phyloP scores from a whole-genome alignment of 179 eudicot species.

The Camellia oleifera region DNA sequence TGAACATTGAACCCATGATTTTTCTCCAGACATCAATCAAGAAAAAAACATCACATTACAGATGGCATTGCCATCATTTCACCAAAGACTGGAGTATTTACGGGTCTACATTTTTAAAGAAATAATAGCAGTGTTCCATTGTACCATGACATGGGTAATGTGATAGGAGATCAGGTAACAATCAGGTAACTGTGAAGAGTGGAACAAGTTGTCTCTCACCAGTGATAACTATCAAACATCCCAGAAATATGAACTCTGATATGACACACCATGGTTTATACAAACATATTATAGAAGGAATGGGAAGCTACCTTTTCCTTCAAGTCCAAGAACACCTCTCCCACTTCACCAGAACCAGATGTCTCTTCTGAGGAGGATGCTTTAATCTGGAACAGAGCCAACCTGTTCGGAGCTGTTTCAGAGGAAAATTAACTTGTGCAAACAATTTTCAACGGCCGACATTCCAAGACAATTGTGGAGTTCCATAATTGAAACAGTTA shows the following conservation, averaged over 20 bases:
- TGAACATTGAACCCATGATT: background rate
- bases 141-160: background rate
- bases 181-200: background rate
- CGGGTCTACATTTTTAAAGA: background rate
- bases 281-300: background rate
- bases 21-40: background rate
- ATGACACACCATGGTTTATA: background rate
- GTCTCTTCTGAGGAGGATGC: slow-evolving; percentile 75
- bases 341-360: slow-evolving; percentile 38
- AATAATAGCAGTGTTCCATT: background rate
- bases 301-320: slow-evolving; percentile 62
- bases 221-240: background rate
- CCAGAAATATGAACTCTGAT: background rate
- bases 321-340: slow-evolving; percentile 56
- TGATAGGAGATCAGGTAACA: background rate
- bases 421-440: background rate
- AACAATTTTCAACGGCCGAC: background rate
- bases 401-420: slow-evolving; percentile 47
- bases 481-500: background rate
- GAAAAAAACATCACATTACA: no score
- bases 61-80: no score
- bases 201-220: background rate
- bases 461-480: background rate
- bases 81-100: no score
- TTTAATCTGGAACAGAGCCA: slow-evolving; percentile 48